phyloP scores from a whole-genome alignment of 164 flowering plant genomes.

The Vitis amurensis region DNA sequence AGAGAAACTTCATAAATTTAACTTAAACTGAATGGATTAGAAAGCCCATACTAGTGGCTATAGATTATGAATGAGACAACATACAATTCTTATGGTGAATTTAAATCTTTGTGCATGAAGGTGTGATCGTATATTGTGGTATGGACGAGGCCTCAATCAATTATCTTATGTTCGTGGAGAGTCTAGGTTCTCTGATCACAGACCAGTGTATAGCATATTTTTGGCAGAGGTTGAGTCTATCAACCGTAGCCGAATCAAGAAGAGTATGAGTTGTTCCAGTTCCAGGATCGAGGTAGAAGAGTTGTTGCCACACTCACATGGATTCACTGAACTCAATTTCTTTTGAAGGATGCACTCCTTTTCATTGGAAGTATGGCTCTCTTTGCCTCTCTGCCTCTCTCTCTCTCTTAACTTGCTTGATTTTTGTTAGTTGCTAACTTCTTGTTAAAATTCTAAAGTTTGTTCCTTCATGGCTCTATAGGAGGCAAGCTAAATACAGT shows the following conservation, averaged over 20 bases:
- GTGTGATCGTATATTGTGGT: constrained; percentile 94
- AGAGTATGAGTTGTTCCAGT: constrained; percentile 62
- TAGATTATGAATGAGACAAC: too few relatives aligned
- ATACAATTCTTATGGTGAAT: not conserved
- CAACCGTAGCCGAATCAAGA: constrained; percentile 54
- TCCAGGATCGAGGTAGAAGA: constrained; percentile 83
- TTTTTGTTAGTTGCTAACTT: too few relatives aligned
- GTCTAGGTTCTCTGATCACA: constrained; percentile 82
- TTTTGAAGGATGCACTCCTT: constrained; percentile 26
- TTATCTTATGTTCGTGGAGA: constrained; percentile 87
- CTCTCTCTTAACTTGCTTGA: too few relatives aligned
- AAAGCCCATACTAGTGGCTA: too few relatives aligned
- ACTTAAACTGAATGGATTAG: too few relatives aligned
- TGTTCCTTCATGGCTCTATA: too few relatives aligned
- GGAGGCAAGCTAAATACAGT: too few relatives aligned
- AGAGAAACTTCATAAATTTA: too few relatives aligned
- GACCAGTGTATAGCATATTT: constrained; percentile 81
- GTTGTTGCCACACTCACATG: constrained; percentile 61
- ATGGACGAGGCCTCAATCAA: constrained; percentile 78
- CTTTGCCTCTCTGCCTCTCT: too few relatives aligned
- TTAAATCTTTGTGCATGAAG: constrained; percentile 30
- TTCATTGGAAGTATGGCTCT: too few relatives aligned
- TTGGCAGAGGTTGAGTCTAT: constrained; percentile 73
- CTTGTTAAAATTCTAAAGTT: too few relatives aligned
- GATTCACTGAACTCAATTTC: constrained; percentile 54